phyloP scores from a whole-genome alignment of 2,329 filamentous ascomycete species.

The Myotisia sp. region DNA sequence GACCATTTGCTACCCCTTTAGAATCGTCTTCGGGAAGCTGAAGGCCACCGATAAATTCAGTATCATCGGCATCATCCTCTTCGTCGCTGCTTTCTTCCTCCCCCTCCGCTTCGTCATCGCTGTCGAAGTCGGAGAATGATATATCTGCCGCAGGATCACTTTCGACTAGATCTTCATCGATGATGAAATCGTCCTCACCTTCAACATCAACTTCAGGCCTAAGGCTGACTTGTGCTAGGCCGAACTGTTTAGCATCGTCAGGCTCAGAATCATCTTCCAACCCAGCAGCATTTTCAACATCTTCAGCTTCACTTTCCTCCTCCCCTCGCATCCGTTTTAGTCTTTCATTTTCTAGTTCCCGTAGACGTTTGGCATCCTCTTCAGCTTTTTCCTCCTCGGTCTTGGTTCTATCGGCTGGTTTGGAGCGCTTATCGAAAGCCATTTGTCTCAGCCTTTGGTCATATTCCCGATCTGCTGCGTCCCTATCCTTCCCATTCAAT shows the following conservation, averaged over 20 bases:
- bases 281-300: slow-evolving; percentile 23
- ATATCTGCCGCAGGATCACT: slow-evolving; percentile 49
- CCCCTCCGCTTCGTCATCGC: slow-evolving; percentile 27
- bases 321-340: slow-evolving; percentile 78
- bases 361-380: slow-evolving; percentile 62
- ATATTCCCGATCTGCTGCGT: slow-evolving; percentile 70
- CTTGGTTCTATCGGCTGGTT: slow-evolving; percentile 76
- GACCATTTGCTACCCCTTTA: slow-evolving; percentile 17
- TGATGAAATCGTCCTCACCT: slow-evolving; percentile 85
- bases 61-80: slow-evolving; percentile 42
- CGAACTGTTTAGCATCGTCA: slow-evolving; percentile 49
- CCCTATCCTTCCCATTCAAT: slow-evolving; percentile 46
- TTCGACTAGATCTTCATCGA: slow-evolving; percentile 78
- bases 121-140: slow-evolving; percentile 27
- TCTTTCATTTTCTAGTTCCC: slow-evolving; percentile 69
- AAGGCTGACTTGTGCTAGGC: slow-evolving; percentile 40
- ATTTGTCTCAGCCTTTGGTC: slow-evolving; percentile 71
- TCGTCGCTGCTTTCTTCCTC: slow-evolving; percentile 44
- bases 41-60: slow-evolving; percentile 60
- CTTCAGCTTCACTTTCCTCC: slow-evolving; percentile 34
- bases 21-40: slow-evolving; percentile 30
- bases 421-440: slow-evolving; percentile 68
- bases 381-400: slow-evolving; percentile 73
- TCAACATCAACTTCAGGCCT: slow-evolving; percentile 52
- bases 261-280: slow-evolving; percentile 28